These are phyloP conservation scores for Penicillium vulpinum DNA, from an alignment of 2,329 filamentous ascomycete genomes.

Conservation along the genomic window DNA sequence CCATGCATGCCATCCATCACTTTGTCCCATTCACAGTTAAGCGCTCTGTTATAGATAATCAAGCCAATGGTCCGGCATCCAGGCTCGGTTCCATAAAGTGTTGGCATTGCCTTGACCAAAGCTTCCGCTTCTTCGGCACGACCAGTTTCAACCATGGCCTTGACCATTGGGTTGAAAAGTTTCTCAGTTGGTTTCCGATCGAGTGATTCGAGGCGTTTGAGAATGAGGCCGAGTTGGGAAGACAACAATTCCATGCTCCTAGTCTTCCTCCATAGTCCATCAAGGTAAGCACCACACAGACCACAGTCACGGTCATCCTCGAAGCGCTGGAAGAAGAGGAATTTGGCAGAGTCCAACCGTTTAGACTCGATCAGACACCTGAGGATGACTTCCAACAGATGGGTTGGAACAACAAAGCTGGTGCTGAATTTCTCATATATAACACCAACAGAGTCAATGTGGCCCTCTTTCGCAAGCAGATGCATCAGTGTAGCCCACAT, in stretches of 20 bases:
- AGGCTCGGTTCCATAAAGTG: slow-evolving; percentile 30
- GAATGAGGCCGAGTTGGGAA: slow-evolving; percentile 34
- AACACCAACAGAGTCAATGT: slow-evolving; percentile 38
- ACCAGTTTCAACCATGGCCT: slow-evolving; percentile 42
- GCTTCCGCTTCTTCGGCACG: slow-evolving; percentile 36
- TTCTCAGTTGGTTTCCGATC: slow-evolving; percentile 37
- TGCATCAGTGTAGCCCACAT: slow-evolving; percentile 43
- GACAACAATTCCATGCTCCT: slow-evolving; percentile 38
- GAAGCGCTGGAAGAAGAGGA: slow-evolving; percentile 36
- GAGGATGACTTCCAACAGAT: slow-evolving; percentile 39
- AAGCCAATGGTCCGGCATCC: slow-evolving; percentile 40
- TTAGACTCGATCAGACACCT: slow-evolving; percentile 41
- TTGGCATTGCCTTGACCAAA: slow-evolving; percentile 38
- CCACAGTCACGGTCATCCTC: slow-evolving; percentile 36
- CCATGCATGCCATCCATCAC: slow-evolving; percentile 41
- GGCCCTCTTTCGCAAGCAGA: slow-evolving; percentile 36
- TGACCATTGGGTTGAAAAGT: slow-evolving; percentile 44
- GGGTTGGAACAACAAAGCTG: slow-evolving; percentile 30
- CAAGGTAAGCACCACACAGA: slow-evolving; percentile 39
- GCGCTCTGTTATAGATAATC: slow-evolving; percentile 39
- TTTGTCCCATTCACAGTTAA: slow-evolving; percentile 42
- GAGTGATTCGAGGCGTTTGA: slow-evolving; percentile 29
- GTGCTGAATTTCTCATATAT: slow-evolving; percentile 32
- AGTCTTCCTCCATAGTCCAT: slow-evolving; percentile 43
- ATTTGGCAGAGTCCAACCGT: slow-evolving; percentile 39